These are phyloP conservation scores for Saccharum officinarum DNA, from an alignment of 176 grass and related monocot species.

Conservation along the genomic window DNA sequence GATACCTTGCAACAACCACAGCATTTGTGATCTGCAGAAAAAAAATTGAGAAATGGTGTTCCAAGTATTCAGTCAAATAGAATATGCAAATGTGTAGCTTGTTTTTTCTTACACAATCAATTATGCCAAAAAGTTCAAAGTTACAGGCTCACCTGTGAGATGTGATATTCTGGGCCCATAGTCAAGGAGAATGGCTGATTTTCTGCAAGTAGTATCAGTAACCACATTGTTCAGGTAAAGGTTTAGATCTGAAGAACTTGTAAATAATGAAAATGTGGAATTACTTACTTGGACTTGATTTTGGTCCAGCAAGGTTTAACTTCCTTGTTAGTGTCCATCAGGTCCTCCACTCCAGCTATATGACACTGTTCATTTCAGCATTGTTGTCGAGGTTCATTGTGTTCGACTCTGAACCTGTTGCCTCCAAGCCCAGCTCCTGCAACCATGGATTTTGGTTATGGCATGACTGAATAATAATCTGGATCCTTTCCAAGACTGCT, in stretches of 20 bases:
- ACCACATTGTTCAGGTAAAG: constrained; percentile 9
- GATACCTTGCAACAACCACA: constrained; percentile 78
- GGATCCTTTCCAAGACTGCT: neutral
- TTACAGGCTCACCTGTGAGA: constrained; percentile 59
- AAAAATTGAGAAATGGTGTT: constrained; percentile 5
- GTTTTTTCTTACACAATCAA: neutral
- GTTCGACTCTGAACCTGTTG: constrained; percentile 34
- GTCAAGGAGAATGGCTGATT: constrained; percentile 57
- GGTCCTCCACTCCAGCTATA: constrained; percentile 26
- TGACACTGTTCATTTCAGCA: constrained; percentile 31
- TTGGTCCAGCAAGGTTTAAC: constrained; percentile 74
- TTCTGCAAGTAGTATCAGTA: constrained; percentile 43
- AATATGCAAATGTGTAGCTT: neutral
- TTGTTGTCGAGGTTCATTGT: constrained; percentile 45
- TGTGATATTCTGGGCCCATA: constrained; percentile 70
- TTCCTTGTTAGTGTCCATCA: constrained; percentile 40
- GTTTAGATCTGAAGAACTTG: neutral
- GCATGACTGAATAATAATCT: neutral
- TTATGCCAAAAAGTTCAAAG: neutral
- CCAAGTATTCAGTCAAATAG: neutral
- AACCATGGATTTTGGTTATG: constrained; percentile 8
- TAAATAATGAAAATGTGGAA: neutral
- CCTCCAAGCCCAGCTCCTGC: constrained; percentile 47
- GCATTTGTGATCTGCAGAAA: constrained; percentile 78
- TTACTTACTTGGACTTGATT: constrained; percentile 66